These are phyloP conservation scores for Dentipellis sp. DNA, from an alignment of 768 basidiomycete species.

Conservation along the genomic window DNA sequence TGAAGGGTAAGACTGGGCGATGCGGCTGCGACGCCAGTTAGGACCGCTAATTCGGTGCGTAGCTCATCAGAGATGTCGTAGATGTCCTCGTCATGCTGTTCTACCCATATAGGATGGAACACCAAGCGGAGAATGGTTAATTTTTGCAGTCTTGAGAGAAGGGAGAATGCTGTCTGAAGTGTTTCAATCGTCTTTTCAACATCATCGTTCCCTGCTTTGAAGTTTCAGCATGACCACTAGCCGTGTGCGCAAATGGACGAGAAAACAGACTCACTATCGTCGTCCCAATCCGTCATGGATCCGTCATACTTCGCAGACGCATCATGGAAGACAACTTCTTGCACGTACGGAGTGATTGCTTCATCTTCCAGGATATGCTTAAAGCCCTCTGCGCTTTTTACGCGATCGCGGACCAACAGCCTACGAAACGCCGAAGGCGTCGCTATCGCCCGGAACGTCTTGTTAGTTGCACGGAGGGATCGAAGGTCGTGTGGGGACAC, in stretches of 20 bases:
- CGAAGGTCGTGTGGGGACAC: no score
- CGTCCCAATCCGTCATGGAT: background rate
- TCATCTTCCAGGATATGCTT: background rate
- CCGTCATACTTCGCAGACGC: background rate
- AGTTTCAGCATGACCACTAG: background rate
- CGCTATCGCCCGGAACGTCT: no score
- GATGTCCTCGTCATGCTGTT: background rate
- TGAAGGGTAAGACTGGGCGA: background rate
- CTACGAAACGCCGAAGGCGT: no score
- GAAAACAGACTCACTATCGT: background rate
- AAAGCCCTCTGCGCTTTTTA: background rate
- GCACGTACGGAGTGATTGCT: background rate
- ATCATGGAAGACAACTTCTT: background rate
- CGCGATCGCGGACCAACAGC: no score
- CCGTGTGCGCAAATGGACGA: background rate
- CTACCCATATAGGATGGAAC: background rate
- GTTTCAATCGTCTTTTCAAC: background rate
- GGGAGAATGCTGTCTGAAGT: background rate
- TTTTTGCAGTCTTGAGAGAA: background rate
- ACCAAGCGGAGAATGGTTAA: background rate
- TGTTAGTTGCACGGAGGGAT: no score
- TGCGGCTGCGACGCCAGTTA: background rate
- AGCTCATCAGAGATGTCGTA: background rate
- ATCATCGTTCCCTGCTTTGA: background rate
- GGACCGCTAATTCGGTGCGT: background rate